Evolutionary conservation across 1,284 basidiomycete genomes (phyloP).

Genomic region (Malassezia psittaci): DNA sequence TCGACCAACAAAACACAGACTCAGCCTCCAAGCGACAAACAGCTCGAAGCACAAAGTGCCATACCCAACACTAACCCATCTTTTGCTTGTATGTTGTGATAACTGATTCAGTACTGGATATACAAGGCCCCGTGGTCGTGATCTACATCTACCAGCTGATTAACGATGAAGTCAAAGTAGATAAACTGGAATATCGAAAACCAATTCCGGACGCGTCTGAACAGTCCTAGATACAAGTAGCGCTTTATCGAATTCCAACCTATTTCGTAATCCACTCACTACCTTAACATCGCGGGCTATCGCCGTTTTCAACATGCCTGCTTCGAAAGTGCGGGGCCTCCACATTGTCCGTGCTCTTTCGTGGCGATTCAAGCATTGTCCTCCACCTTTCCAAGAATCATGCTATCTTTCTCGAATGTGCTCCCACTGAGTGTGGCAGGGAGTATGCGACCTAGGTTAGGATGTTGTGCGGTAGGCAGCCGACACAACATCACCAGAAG

Average conservation of each 20-base stretch:
- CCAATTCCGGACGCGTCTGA: not conserved
- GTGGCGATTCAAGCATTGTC: not conserved
- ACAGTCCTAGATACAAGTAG: too few species aligned
- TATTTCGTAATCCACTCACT: too few species aligned
- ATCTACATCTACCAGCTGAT: conserved; percentile 47
- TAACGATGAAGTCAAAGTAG: conserved; percentile 45
- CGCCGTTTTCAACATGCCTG: too few species aligned
- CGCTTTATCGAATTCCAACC: too few species aligned
- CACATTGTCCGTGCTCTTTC: not conserved
- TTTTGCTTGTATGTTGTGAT: conserved; percentile 10
- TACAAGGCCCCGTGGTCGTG: conserved; percentile 42
- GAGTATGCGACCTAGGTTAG: conserved; percentile 1
- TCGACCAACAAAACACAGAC: not conserved
- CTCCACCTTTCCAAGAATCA: not conserved
- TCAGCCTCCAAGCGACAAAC: not conserved
- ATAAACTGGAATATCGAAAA: conserved; percentile 46
- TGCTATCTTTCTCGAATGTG: not conserved
- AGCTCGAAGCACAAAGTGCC: not conserved
- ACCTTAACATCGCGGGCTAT: too few species aligned
- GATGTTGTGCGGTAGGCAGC: too few species aligned
- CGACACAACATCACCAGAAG: too few species aligned
- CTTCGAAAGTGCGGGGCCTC: not conserved
- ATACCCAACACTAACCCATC: conserved; percentile 1
- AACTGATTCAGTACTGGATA: conserved; percentile 33
- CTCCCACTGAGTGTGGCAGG: not conserved